Base-by-base conservation (phyloP, 805 yeast genomes). In the Ogataea salicorniae region DNA sequence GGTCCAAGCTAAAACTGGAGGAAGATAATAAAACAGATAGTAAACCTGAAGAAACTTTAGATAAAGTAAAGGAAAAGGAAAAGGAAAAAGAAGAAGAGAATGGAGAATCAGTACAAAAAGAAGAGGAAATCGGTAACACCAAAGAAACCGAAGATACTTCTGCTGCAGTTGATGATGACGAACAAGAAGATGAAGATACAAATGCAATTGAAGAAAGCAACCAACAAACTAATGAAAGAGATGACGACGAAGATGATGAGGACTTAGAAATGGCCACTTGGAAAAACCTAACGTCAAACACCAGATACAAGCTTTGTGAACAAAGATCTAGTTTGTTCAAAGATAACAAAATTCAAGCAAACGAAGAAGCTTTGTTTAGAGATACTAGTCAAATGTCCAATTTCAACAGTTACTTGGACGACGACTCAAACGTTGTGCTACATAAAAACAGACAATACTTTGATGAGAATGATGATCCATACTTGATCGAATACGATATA, bases 241-340 rank as follows among this genome's bases (percentile, higher is more conserved):
- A 59, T 14, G 67, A 62, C 13, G 69, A 65, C 14, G 76, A 76
- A 23, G 85, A 80, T 46, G 84, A 80, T 43, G 87, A 81, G 47
- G 96, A 87, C 59, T 74, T 86, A 34, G 96, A 90, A 57, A 67
- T 82, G 41, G 84, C 84, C 45, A 80, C 87, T 1, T 91, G 97
- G 97, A 84, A 85, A 56, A 78, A 79, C n/a, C 66, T 83, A 37
- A 89, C 94, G 0, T 86, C 96, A 0, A 84, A 84, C 51, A 77
- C 85, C 0, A 70, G 97, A 48, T 88, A 92, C 15, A 83, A 84
- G 45, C 77, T 87, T 51, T 83, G 96, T 59, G 67, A 80, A 23
- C 74, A 76, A 47, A 75, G 98, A 55, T 74, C 87, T 0, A 77
- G 75, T 2, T 66, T 89, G 41, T 90, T 92, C 60, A 77, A 75